Evolutionary conservation across 2,329 filamentous ascomycete species (phyloP), one percentile per base, ranked within the genome.

Genomic region (Ophiostoma angusticollis): DNA sequence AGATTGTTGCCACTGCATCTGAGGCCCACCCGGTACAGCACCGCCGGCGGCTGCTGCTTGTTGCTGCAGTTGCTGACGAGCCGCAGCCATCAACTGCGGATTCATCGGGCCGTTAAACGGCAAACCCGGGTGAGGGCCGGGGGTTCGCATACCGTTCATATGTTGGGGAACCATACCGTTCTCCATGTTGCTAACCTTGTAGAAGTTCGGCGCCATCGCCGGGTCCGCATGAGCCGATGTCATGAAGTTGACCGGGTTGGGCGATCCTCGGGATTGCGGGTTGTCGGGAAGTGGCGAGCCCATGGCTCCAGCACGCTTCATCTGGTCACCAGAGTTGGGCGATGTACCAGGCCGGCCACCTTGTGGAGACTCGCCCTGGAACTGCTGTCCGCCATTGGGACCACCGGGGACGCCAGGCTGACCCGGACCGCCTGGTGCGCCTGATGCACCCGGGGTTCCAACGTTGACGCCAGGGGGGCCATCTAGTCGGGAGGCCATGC

Each of bases 261-360:
- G 78, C 42, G 78, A 83, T 58, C 68, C 73, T 51, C 68, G 72
- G 43, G 73, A 82, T 63, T 70, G 77, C 12, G 63, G 66, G 22
- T 74, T 79, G 53, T 84, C 82, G 3, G 79, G 78, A 45, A 82
- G 67, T 7, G 77, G 81, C 18, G 78, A 85, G 18, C 80, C 78
- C 47, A 84, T 75, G 40, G 71, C 75, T 27, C 70, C 70, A 42
- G 73, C 73, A 50, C 82, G 78, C 66, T 84, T 84, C 70, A 85
- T 84, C 59, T 82, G 79, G 45, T 87, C 83, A 31, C 70, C 66
- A 17, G 83, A 80, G 54, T 84, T 86, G 25, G 83, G 83, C 9
- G 83, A 87, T 19, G 80, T 77, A 24, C 77, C 80, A 43, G 71
- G 68, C 52, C 80, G 72, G 46, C 68, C 76, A 32, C 71, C 78